phyloP scores from a whole-genome alignment of 306 rosid genomes.

The Fragaria vesca region DNA sequence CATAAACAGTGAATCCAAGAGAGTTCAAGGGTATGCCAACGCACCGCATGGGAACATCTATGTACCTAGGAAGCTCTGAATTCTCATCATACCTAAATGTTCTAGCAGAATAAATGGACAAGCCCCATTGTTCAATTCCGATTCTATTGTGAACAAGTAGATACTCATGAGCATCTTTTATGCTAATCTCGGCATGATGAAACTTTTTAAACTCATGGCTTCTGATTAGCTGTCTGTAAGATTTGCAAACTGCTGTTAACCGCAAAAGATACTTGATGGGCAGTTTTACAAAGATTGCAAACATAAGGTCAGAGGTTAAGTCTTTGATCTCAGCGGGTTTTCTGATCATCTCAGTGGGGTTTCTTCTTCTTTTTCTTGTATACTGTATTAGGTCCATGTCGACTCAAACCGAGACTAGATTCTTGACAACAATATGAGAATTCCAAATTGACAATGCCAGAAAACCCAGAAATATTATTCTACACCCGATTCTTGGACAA shows the following conservation, averaged over 20 bases:
- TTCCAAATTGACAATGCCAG: not conserved
- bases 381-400: not conserved
- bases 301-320: not conserved
- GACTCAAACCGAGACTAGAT: not conserved
- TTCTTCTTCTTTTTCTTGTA: not conserved
- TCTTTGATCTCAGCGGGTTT: no score
- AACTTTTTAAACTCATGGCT: not conserved
- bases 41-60: not conserved
- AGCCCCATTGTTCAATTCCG: not conserved
- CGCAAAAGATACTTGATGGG: not conserved
- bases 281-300: not conserved
- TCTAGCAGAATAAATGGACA: not conserved
- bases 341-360: no score
- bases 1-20: not conserved
- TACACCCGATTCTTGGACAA: not conserved
- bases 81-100: not conserved
- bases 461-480: not conserved
- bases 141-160: not conserved
- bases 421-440: not conserved
- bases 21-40: no score
- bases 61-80: not conserved
- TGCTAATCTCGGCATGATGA: not conserved
- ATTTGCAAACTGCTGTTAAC: not conserved
- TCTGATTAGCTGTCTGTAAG: not conserved
- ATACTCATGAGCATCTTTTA: not conserved